Conservation (phyloP, 208 protist species). For the Novymonas esmeraldas region DNA sequence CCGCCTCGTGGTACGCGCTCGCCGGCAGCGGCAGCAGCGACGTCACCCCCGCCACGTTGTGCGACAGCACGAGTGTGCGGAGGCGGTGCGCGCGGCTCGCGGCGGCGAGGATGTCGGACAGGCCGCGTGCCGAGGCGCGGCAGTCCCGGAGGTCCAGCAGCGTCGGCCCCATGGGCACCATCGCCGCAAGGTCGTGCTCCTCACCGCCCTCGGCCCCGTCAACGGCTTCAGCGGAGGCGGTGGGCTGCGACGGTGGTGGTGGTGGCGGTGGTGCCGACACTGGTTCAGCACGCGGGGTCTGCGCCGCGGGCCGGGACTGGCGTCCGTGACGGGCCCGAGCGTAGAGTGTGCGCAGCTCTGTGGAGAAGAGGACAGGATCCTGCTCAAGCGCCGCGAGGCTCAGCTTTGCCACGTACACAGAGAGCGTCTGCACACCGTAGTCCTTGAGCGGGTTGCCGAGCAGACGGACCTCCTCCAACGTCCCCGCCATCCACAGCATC, state of each 20-base stretch:
- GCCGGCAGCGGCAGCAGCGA: slow-evolving; percentile 30
- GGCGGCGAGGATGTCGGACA: slow-evolving; percentile 66
- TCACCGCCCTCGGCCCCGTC: background rate
- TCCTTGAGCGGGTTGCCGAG: slow-evolving; percentile 68
- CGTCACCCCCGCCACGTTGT: slow-evolving; percentile 42
- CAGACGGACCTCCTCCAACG: slow-evolving; percentile 65
- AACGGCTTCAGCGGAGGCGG: background rate
- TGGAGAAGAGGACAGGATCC: slow-evolving; percentile 50
- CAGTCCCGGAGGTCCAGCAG: slow-evolving; percentile 66
- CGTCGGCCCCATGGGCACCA: slow-evolving; percentile 51
- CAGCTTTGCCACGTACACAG: slow-evolving; percentile 71
- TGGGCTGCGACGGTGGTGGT: background rate
- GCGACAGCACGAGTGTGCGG: slow-evolving; percentile 38
- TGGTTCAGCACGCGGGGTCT: background rate
- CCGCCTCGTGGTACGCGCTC: slow-evolving; percentile 10
- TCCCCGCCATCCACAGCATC: slow-evolving; percentile 62
- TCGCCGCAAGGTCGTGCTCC: background rate
- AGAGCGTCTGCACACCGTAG: slow-evolving; percentile 79
- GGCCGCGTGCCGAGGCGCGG: slow-evolving; percentile 54
- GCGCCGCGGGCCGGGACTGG: background rate
- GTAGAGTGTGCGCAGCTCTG: slow-evolving; percentile 21
- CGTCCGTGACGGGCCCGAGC: background rate
- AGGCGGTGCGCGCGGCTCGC: slow-evolving; percentile 64
- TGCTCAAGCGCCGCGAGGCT: slow-evolving; percentile 28
- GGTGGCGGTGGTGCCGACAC: background rate